Percentiles rank a stretch among this genome's conserved stretches.
phyloP scores from a whole-genome alignment of 2,329 filamentous ascomycete species.

The Aspergillus candidus region DNA sequence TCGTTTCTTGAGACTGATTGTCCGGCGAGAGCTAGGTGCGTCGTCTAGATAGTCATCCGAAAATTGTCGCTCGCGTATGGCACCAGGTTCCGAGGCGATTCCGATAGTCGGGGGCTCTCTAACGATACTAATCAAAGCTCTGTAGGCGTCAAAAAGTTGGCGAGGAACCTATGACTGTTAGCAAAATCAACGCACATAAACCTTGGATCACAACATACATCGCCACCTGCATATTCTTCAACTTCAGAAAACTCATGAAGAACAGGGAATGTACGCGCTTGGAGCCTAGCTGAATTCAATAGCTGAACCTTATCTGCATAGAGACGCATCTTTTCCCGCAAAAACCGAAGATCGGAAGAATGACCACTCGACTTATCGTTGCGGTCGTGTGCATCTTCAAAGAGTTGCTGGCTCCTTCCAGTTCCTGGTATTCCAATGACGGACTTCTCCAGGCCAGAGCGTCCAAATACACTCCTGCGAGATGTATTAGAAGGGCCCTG shows the following conservation, averaged over 20 bases:
- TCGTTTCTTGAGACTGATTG: constrained; percentile 65
- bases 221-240: constrained; percentile 63
- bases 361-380: constrained; percentile 46
- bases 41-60: constrained; percentile 72
- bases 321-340: constrained; percentile 76
- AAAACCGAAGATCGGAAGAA: constrained; percentile 65
- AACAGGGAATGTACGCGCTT: constrained; percentile 63
- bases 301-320: constrained; percentile 73
- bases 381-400: constrained; percentile 60
- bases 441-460: constrained; percentile 70
- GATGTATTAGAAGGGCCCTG: constrained; percentile 35
- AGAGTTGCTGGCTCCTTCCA: constrained; percentile 54
- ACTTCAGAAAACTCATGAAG: constrained; percentile 69
- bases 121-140: constrained; percentile 71
- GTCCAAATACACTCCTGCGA: constrained; percentile 56
- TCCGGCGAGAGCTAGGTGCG: constrained; percentile 56
- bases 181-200: constrained; percentile 3
- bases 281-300: constrained; percentile 67
- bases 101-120: constrained; percentile 61
- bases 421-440: constrained; percentile 76
- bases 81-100: constrained; percentile 55
- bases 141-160: constrained; percentile 75
- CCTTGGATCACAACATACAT: constrained; percentile 37
- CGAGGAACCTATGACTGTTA: constrained; percentile 53
- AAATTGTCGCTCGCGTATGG: constrained; percentile 69